Base-by-base conservation (phyloP, 495 filamentous ascomycete genomes). In the Aspergillus nanangensis region DNA sequence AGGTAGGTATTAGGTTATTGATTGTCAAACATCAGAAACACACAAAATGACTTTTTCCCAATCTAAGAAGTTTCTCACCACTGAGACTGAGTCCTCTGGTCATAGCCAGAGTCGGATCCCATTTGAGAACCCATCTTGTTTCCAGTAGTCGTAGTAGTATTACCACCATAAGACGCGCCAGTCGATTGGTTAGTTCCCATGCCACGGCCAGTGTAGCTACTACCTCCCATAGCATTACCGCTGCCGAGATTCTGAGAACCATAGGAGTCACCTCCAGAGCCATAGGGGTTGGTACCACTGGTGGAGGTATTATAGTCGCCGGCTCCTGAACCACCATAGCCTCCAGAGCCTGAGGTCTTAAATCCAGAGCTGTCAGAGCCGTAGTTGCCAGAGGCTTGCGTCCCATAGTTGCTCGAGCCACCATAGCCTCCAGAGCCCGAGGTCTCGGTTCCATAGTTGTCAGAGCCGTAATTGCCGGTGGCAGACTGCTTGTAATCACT, bases 361-460 rank as follows among this genome's bases (percentile, higher is more conserved):
- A 36, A 41, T 38, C 36, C 25, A 24, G 47, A 39, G 18, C 19
- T 38, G 23, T 39, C 60, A 33, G 79, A 71, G 44, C 79, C 77
- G 8, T 69, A 63, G 53, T 75, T 77, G 40, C 39, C 47, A 23
- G 51, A 45, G 9, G 39, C 34, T 3, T 34, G 24, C 18, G 50
- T 40, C 7, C 34, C 20, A 17, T 51, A 48, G 13, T 19, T 29
- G 20, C 18, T 39, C 14, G 41, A 14, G 32, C 29, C 17, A 17
- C 35, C 21, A 9, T 20, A 18, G 18, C 25, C 25, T 7, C 29
- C 45, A 15, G 31, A 42, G 2, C 25, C 18, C 2, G 4, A 17
- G 15, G 9, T 25, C 8, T 34, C n/a, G 41, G 31, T 21, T 35
- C 23, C 24, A 25, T 45, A 45, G 15, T 14, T 35, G 20, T 24